phyloP scores from a whole-genome alignment of 169 alveolate species.

The Eimeria praecox region DNA sequence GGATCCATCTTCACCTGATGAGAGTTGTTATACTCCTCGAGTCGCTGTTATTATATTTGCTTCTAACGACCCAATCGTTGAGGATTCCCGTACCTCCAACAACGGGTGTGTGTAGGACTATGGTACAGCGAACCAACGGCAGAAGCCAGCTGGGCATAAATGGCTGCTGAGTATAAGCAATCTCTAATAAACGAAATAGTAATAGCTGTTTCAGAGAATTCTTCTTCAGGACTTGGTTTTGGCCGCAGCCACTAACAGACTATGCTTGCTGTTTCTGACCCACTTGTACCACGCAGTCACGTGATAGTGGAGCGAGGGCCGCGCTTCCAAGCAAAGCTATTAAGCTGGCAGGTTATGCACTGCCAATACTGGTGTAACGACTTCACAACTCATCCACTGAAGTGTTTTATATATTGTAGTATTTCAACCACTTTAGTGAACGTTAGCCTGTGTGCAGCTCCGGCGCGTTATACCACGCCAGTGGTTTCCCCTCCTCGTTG shows the following conservation, averaged over 20 bases:
- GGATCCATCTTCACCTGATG: constrained; percentile 66
- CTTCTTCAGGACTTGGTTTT: not conserved
- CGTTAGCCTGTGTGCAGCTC: not conserved
- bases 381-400: not conserved
- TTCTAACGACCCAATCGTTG: not conserved
- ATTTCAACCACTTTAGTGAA: not conserved
- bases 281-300: not conserved
- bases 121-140: not conserved
- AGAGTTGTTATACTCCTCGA: not conserved
- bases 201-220: not conserved
- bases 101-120: not conserved
- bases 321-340: not conserved
- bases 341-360: not conserved
- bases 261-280: not conserved
- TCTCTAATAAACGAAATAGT: not conserved
- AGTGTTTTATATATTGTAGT: not conserved
- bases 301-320: constrained; percentile 6
- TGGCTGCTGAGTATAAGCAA: not conserved
- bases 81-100: not conserved
- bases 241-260: not conserved
- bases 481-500: not conserved
- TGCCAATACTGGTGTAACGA: not conserved
- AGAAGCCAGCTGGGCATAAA: not conserved
- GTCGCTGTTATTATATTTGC: not conserved
- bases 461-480: not conserved